Evolutionary conservation across 116 monocot species (phyloP).

Genomic region (Trichopus zeylanicus): DNA sequence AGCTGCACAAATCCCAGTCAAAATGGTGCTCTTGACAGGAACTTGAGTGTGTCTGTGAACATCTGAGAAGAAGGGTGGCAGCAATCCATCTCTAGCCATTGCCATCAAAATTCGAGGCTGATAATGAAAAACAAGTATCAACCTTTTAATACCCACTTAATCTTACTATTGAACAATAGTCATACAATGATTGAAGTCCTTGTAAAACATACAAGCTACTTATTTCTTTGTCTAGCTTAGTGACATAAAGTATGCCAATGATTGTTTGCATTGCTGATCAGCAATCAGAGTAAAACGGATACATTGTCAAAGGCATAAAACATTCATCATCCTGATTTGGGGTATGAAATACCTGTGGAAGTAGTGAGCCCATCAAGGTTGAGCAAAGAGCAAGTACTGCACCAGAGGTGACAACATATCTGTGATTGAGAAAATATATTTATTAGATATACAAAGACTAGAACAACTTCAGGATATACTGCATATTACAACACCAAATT

Average conservation of each 20-base stretch:
- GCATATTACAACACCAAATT: background rate
- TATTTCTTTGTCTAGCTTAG: too few species aligned
- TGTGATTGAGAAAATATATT: slow-evolving; percentile 19
- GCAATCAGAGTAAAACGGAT: too few species aligned
- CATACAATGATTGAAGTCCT: too few species aligned
- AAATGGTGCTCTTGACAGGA: slow-evolving; percentile 86
- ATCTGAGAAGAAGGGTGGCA: slow-evolving; percentile 91
- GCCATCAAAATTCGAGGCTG: slow-evolving; percentile 99
- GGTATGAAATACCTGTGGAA: slow-evolving; percentile 72
- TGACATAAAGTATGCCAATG: too few species aligned
- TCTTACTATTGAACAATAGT: too few species aligned
- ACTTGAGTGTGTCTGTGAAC: slow-evolving; percentile 79
- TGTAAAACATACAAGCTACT: too few species aligned
- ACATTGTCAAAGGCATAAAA: too few species aligned
- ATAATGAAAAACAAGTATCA: background rate
- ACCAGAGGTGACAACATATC: slow-evolving; percentile 81
- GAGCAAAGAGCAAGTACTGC: slow-evolving; percentile 94
- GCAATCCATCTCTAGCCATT: slow-evolving; percentile 96
- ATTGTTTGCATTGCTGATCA: too few species aligned
- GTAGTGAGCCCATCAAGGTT: slow-evolving; percentile 89
- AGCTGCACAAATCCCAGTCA: slow-evolving; percentile 75
- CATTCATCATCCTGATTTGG: too few species aligned
- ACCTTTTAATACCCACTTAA: background rate
- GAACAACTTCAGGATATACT: background rate
- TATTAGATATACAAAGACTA: background rate